Conservation (phyloP, 805 yeast genomes). For the Metschnikowia chrysomelidarum region DNA sequence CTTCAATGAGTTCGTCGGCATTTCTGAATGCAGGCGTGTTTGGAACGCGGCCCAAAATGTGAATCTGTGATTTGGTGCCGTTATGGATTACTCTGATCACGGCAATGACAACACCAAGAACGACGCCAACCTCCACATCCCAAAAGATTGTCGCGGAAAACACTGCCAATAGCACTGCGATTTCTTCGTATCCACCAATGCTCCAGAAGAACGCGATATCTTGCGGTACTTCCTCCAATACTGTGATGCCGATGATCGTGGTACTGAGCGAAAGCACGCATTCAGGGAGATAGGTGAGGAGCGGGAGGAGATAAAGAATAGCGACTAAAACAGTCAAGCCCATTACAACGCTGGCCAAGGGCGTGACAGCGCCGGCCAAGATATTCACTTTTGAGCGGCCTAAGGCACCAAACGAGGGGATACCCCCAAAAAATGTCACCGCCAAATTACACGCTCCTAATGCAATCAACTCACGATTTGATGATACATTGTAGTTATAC, state of each 20-base stretch:
- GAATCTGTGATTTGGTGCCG: constrained; percentile 43
- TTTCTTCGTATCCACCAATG: constrained; percentile 25
- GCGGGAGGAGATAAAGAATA: constrained; percentile 25
- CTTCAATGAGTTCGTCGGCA: constrained; percentile 60
- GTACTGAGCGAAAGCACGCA: constrained; percentile 36
- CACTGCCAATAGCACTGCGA: constrained; percentile 21
- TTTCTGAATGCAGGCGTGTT: constrained; percentile 58
- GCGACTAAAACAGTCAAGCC: constrained; percentile 27
- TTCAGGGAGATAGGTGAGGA: constrained; percentile 27
- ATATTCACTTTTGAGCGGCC: constrained; percentile 32
- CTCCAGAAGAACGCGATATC: constrained; percentile 22
- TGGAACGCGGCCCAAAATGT: constrained; percentile 42
- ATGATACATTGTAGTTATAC: constrained; percentile 31
- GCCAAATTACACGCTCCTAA: constrained; percentile 30
- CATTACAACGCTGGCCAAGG: constrained; percentile 38
- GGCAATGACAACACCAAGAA: constrained; percentile 35
- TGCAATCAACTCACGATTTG: constrained; percentile 35
- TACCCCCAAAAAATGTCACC: constrained; percentile 29
- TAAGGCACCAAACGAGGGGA: constrained; percentile 37
- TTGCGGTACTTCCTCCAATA: constrained; percentile 52
- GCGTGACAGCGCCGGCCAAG: constrained; percentile 47
- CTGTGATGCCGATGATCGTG: constrained; percentile 49
- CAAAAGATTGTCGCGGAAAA: constrained; percentile 31
- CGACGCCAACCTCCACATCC: constrained; percentile 40
- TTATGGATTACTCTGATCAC: constrained; percentile 35